phyloP scores from a whole-genome alignment of 805 yeast genomes.

The Cyberlindnera amylophila region DNA sequence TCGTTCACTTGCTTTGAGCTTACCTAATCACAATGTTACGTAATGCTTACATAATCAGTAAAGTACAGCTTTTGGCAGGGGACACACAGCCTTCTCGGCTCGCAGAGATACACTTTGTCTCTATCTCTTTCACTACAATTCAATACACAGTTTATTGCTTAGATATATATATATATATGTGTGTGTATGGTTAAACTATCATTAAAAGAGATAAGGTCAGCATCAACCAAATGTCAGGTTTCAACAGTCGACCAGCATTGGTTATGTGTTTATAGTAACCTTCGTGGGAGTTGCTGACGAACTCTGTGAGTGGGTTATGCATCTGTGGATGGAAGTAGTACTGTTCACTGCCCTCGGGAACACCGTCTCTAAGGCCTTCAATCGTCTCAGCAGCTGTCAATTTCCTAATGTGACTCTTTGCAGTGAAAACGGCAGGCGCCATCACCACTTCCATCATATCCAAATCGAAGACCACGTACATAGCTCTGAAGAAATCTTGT shows the following conservation, averaged over 20 bases:
- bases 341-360: constrained; percentile 4
- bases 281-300: constrained; percentile 14
- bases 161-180: no score
- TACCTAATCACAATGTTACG: no score
- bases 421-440: constrained; percentile 21
- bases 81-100: no score
- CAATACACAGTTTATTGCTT: no score
- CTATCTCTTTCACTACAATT: no score
- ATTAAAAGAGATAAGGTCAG: not conserved
- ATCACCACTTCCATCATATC: constrained; percentile 23
- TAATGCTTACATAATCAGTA: no score
- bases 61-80: no score
- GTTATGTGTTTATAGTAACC: constrained; percentile 7
- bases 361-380: constrained; percentile 10
- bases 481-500: constrained; percentile 18
- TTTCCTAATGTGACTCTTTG: constrained; percentile 3
- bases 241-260: no score
- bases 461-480: constrained; percentile 25
- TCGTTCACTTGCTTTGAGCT: no score
- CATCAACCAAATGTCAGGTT: no score
- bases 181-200: no score
- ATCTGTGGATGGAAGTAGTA: constrained; percentile 5
- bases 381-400: constrained; percentile 4
- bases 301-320: constrained; percentile 15
- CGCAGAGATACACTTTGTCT: no score